A percentile compares a stretch with the other conserved stretches of the same genome.
These are phyloP conservation scores for Trypanosoma conorhini DNA, from an alignment of 208 protist species.

Conservation along the genomic window DNA sequence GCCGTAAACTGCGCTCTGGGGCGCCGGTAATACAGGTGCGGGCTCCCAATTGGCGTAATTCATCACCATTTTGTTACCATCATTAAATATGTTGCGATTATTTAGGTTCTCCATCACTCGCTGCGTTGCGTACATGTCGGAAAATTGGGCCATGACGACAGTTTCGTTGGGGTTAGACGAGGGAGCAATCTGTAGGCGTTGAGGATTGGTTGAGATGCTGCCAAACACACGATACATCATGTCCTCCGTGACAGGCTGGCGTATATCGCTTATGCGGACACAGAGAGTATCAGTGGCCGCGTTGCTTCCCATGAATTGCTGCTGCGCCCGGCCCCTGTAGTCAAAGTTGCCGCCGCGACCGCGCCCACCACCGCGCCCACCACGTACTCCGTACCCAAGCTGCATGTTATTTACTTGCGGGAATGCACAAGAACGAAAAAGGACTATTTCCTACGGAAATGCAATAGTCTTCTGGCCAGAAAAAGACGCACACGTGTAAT, in stretches of 20 bases:
- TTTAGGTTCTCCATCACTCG: conserved; percentile 69
- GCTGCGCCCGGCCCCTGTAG: conserved; percentile 16
- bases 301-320: conserved; percentile 25
- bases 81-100: conserved; percentile 89
- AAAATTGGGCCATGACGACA: conserved; percentile 75
- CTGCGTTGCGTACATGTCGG: conserved; percentile 57
- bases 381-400: conserved; percentile 38
- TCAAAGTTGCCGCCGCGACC: conserved; percentile 28
- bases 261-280: conserved; percentile 74
- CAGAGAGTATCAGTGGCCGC: conserved; percentile 65
- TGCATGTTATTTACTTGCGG: conserved; percentile 25
- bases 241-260: conserved; percentile 82
- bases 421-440: conserved; percentile 23
- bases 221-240: conserved; percentile 87
- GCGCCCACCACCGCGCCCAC: conserved; percentile 47
- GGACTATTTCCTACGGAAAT: neutral
- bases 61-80: conserved; percentile 88
- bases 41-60: conserved; percentile 47
- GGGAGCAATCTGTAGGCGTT: conserved; percentile 58
- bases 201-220: conserved; percentile 64
- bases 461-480: neutral
- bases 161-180: conserved; percentile 60
- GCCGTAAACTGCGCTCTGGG: conserved; percentile 19
- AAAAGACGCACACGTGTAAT: neutral
- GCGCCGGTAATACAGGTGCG: conserved; percentile 26